phyloP scores from a whole-genome alignment of 805 yeast species.

The Hanseniaspora lindneri region DNA sequence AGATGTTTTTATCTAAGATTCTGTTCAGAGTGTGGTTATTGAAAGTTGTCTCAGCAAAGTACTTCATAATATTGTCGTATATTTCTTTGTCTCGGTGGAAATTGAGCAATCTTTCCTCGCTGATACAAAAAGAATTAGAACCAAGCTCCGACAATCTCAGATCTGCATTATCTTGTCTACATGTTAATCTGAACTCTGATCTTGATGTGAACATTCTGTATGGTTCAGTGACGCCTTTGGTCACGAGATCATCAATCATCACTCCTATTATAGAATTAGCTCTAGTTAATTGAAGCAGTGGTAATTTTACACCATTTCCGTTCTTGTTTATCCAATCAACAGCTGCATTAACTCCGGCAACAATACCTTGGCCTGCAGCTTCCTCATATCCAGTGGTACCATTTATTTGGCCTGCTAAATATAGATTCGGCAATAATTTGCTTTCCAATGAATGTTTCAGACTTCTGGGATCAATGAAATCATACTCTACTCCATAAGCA shows the following conservation, averaged over 20 bases:
- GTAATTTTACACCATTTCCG: conserved; percentile 24
- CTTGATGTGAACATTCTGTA: conserved; percentile 96
- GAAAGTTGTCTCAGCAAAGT: conserved; percentile 35
- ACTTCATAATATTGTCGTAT: conserved; percentile 36
- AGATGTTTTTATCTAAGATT: conserved; percentile 30
- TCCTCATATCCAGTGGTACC: conserved; percentile 99
- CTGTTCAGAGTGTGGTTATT: conserved; percentile 58
- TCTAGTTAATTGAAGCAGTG: conserved; percentile 43
- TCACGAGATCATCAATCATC: conserved; percentile 80
- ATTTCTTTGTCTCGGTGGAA: conserved; percentile 35
- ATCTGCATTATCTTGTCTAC: conserved; percentile 92
- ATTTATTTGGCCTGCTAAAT: conserved; percentile 90
- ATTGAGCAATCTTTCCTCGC: conserved; percentile 43
- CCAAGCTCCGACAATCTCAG: conserved; percentile 66
- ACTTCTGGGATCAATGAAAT: conserved; percentile 89
- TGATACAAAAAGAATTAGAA: conserved; percentile 50
- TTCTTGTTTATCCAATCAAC: conserved; percentile 32
- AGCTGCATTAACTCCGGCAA: conserved; percentile 95
- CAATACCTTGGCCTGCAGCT: conserved; percentile 91
- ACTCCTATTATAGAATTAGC: conserved; percentile 88
- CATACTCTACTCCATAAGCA: conserved; percentile 98
- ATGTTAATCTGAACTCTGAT: conserved; percentile 81
- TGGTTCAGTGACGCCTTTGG: conserved; percentile 94
- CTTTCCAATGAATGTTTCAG: conserved; percentile 69
- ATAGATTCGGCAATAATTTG: conserved; percentile 63